These are phyloP conservation scores for Fusarium coffeatum DNA, from an alignment of 2,329 filamentous ascomycete genomes.

Conservation along the genomic window DNA sequence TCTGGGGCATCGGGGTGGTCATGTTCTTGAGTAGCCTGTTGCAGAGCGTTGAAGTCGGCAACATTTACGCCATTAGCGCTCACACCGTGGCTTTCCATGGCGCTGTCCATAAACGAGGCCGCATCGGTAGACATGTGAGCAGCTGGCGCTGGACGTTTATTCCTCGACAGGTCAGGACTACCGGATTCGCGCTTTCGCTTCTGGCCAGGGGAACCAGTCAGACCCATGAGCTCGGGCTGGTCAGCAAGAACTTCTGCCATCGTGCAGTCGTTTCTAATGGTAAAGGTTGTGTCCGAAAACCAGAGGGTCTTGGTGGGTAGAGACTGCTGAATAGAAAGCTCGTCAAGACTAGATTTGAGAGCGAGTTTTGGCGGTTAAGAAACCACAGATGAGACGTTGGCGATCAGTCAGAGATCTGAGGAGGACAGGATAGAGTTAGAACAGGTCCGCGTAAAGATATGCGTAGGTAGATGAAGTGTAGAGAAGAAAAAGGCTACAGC, in stretches of 20 bases:
- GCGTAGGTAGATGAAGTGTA: conserved; percentile 22
- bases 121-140: conserved; percentile 61
- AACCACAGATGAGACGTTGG: conserved; percentile 40
- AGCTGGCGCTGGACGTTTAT: conserved; percentile 62
- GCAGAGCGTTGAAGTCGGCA: conserved; percentile 67
- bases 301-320: not conserved
- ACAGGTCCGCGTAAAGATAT: conserved; percentile 10
- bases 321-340: conserved; percentile 32
- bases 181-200: conserved; percentile 68
- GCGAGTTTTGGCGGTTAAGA: conserved; percentile 35
- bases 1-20: conserved; percentile 62
- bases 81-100: conserved; percentile 59
- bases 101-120: conserved; percentile 66
- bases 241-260: conserved; percentile 64
- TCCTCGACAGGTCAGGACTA: conserved; percentile 62
- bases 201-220: conserved; percentile 58
- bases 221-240: conserved; percentile 60
- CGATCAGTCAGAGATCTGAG: conserved; percentile 38
- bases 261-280: conserved; percentile 22
- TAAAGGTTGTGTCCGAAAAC: conserved; percentile 1
- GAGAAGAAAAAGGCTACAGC: not conserved
- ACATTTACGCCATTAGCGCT: conserved; percentile 59
- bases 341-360: conserved; percentile 16
- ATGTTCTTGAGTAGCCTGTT: conserved; percentile 62
- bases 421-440: conserved; percentile 41